Conservation (phyloP, 169 alveolate genomes). For the Plasmodium berghei region DNA sequence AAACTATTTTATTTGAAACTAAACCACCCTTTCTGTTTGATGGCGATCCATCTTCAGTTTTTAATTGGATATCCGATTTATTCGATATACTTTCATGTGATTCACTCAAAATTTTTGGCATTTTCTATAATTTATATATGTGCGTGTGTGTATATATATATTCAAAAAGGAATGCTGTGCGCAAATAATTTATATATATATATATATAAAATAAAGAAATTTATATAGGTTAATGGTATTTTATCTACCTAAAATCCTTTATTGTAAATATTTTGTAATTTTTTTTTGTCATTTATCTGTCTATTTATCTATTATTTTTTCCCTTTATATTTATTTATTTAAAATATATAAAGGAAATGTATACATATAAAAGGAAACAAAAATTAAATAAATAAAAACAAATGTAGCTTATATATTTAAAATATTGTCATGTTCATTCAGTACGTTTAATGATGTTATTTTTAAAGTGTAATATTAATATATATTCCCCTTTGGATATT, state of each 20-base stretch:
- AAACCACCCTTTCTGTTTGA: conserved; percentile 27
- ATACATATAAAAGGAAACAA: conserved; percentile 17
- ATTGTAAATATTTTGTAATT: neutral
- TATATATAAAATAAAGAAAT: neutral
- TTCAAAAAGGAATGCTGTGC: neutral
- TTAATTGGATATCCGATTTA: conserved; percentile 40
- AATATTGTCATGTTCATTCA: too few species aligned
- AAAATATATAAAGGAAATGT: neutral
- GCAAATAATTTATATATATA: conserved; percentile 13
- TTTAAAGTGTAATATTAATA: too few species aligned
- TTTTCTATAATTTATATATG: conserved; percentile 23
- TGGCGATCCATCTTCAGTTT: conserved; percentile 46
- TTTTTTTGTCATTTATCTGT: conserved; percentile 25
- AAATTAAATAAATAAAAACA: neutral
- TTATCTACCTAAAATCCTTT: neutral
- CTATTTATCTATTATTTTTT: conserved; percentile 18
- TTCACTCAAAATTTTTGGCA: conserved; percentile 54
- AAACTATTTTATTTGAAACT: conserved; percentile 38
- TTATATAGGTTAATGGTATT: conserved; percentile 7
- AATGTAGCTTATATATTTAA: neutral
- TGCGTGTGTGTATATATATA: conserved; percentile 5
- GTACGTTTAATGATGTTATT: too few species aligned
- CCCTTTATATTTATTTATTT: conserved; percentile 16
- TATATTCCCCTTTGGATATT: too few species aligned
- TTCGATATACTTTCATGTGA: conserved; percentile 34